Percentiles rank a stretch among this genome's conserved stretches.
These are phyloP conservation scores for Lachnellula occidentalis DNA, from an alignment of 2,329 filamentous ascomycete species.

Conservation along the genomic window DNA sequence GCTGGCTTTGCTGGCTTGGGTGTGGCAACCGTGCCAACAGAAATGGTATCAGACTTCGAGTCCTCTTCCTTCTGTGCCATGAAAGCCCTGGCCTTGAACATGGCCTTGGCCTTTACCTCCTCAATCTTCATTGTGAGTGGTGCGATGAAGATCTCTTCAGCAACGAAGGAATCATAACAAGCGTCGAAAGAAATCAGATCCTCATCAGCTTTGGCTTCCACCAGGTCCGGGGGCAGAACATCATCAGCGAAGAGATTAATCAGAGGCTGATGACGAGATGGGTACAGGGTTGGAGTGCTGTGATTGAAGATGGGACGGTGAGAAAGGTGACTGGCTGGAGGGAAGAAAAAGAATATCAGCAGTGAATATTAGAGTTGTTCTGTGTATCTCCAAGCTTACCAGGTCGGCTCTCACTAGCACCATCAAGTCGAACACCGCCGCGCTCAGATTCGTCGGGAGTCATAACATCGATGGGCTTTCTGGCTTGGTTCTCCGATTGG, in stretches of 20 bases:
- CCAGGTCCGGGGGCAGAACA: not conserved
- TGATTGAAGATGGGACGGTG: not conserved
- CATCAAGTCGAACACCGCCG: not conserved
- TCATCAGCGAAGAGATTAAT: not conserved
- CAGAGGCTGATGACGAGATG: not conserved
- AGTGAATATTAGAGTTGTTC: not conserved
- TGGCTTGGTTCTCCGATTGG: not conserved
- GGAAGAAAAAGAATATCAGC: not conserved
- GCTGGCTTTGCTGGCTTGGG: not conserved
- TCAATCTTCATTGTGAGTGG: not conserved
- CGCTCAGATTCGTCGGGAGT: not conserved
- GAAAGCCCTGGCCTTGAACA: not conserved
- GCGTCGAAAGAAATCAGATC: not conserved
- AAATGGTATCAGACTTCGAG: not conserved
- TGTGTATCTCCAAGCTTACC: not conserved
- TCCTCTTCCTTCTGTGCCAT: not conserved
- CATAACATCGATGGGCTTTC: no score
- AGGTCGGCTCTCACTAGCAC: not conserved
- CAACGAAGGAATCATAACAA: not conserved
- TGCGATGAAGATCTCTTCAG: not conserved
- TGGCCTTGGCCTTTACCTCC: not conserved
- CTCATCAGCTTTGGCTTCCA: not conserved
- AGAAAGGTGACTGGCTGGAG: not conserved
- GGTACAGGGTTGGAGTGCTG: not conserved
- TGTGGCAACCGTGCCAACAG: not conserved